Evolutionary conservation across 2,329 filamentous ascomycete genomes (phyloP), one percentile per base, ranked within the genome.

Genomic region (Acarospora socialis): DNA sequence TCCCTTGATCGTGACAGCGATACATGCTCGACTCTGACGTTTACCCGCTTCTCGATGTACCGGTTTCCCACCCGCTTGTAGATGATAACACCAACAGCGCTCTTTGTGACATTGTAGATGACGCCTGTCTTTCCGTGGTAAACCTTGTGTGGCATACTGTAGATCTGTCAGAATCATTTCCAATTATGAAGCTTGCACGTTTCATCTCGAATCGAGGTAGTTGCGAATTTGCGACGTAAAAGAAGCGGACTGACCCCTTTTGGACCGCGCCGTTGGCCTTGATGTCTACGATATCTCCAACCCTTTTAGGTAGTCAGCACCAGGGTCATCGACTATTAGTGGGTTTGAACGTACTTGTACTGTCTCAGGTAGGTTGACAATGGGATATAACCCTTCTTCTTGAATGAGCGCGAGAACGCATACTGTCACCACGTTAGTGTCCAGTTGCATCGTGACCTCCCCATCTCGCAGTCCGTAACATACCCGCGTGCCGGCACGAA

Each of bases 21-120:
- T 66, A 98, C 74, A 78, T 98, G 90, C 79, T 98, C 90, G 65
- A 95, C 67, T 61, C 90, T 83, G 68, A 98, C 73, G 77, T 93
- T 95, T 72, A 98, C 77, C 64, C 90, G 87, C 84, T 98, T 98
- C 81, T 98, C 90, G 63, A 98, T 73, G 77, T 94, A 98, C 58
- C 87, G 81, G 79, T 95, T 90, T 69, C 86, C 84, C 62, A 98
- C 90, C 66, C 92, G 83, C 77, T 93, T 94, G 81, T 92, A 87
- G 68, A 98, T 81, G 69, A 98, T 94, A 65, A 98, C 81, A 56
- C 90, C 90, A 60, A 98, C 84, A 47, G 90, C 81, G 54, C 75
- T 81, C 77, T 94, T 93, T 68, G 87, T 90, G 55, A 98, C 90
- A 73, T 98, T 98, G 81, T 92, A 93, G 67, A 93, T 69, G 55